Conservation (phyloP, 2,329 filamentous ascomycete species). For the Penicillium sp. region DNA sequence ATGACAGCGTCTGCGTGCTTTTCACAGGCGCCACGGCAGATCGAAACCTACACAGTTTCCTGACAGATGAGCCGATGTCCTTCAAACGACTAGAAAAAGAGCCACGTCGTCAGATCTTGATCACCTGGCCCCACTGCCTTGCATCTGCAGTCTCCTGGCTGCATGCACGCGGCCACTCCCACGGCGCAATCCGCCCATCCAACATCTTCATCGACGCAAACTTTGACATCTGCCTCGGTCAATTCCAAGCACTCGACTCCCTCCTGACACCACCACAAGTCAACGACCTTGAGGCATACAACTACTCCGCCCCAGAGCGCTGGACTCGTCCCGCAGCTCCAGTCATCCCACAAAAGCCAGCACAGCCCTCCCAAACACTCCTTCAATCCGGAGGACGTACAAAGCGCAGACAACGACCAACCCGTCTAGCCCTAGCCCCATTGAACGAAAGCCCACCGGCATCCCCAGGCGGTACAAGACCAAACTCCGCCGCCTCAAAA, state of each 20-base stretch:
- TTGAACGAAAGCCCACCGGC: constrained; percentile 26
- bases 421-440: constrained; percentile 22
- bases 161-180: constrained; percentile 55
- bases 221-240: constrained; percentile 58
- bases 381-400: constrained; percentile 47
- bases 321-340: constrained; percentile 42
- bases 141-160: constrained; percentile 57
- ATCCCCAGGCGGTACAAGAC: constrained; percentile 25
- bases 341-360: constrained; percentile 32
- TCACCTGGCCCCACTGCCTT: constrained; percentile 53
- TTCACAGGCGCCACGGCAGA: constrained; percentile 43
- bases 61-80: constrained; percentile 42
- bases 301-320: constrained; percentile 60
- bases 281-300: constrained; percentile 58
- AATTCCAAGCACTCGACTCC: constrained; percentile 57
- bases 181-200: constrained; percentile 59
- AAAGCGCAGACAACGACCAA: constrained; percentile 30
- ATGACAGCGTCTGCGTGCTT: constrained; percentile 45
- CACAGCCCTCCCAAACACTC: constrained; percentile 28
- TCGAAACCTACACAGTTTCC: constrained; percentile 43
- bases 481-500: constrained; percentile 36
- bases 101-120: constrained; percentile 42
- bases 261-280: constrained; percentile 55
- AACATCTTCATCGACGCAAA: constrained; percentile 60
- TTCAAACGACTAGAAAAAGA: constrained; percentile 47